A percentile compares a stretch with the other conserved stretches of the same genome.
phyloP scores from a whole-genome alignment of 345 rosid species.

The Camelina hispida region DNA sequence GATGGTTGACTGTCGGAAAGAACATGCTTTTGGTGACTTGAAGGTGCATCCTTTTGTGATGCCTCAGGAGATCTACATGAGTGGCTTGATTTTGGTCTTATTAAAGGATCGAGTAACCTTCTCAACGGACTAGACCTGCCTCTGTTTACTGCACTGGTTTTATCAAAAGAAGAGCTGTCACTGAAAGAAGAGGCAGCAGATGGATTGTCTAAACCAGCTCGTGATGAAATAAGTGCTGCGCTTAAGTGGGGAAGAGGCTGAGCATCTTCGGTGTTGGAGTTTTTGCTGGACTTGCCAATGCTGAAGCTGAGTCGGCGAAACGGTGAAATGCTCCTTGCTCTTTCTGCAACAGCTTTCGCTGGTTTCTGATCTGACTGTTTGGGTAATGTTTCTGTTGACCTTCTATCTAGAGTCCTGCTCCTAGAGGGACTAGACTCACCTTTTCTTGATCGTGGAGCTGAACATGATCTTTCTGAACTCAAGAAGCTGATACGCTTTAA shows the following conservation, averaged over 20 bases:
- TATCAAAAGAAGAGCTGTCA: constrained; percentile 47
- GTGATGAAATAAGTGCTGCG: constrained; percentile 46
- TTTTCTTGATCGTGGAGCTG: constrained; percentile 51
- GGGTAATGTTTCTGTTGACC: constrained; percentile 29
- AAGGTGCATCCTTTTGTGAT: constrained; percentile 45
- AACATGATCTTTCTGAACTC: constrained; percentile 51
- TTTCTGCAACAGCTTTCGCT: constrained; percentile 55
- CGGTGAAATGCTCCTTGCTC: constrained; percentile 82
- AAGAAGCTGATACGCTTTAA: constrained; percentile 45
- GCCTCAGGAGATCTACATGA: constrained; percentile 51
- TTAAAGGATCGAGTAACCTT: constrained; percentile 78
- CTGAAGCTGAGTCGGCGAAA: constrained; percentile 75
- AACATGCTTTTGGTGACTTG: constrained; percentile 45
- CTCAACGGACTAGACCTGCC: constrained; percentile 93
- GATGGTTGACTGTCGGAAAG: constrained; percentile 44
- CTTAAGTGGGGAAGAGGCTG: constrained; percentile 44
- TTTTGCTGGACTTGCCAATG: constrained; percentile 65
- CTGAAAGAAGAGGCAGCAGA: constrained; percentile 50
- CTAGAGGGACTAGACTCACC: constrained; percentile 45
- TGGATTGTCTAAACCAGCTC: constrained; percentile 50
- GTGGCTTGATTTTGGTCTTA: constrained; percentile 63
- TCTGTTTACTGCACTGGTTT: constrained; percentile 52
- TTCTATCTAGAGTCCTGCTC: constrained; percentile 49
- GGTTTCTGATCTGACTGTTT: constrained; percentile 46
- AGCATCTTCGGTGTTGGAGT: constrained; percentile 54